Evolutionary conservation across 495 filamentous ascomycete species (phyloP).

Genomic region (Talaromyces borbonicus): DNA sequence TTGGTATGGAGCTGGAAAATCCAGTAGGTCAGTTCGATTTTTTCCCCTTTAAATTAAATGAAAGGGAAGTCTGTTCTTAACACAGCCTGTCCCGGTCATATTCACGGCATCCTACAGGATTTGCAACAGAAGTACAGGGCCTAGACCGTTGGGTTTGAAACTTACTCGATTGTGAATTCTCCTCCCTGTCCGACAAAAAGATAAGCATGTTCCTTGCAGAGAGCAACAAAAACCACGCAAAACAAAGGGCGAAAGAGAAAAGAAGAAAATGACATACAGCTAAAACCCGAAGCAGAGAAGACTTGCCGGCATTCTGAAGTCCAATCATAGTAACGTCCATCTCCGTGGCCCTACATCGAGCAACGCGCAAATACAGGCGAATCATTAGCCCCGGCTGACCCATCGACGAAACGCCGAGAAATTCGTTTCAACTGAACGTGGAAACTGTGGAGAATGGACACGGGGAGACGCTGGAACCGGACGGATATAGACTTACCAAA

Average conservation of each 20-base stretch:
- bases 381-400: slow-evolving; percentile 19
- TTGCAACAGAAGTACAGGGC: too few relatives aligned
- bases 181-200: slow-evolving; percentile 57
- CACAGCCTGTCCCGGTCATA: too few relatives aligned
- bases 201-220: neutral
- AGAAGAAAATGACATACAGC: slow-evolving; percentile 65
- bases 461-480: too few relatives aligned
- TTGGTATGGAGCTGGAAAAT: slow-evolving; percentile 77
- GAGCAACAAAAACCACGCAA: neutral
- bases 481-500: slow-evolving; percentile 65
- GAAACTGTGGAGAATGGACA: slow-evolving; percentile 2
- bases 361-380: slow-evolving; percentile 11
- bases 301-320: slow-evolving; percentile 96
- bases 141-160: slow-evolving; percentile 19
- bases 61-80: too few relatives aligned
- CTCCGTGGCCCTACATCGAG: slow-evolving; percentile 72
- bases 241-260: neutral
- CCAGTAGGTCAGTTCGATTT: slow-evolving; percentile 1
- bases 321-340: slow-evolving; percentile 99
- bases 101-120: too few relatives aligned
- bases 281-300: slow-evolving; percentile 83
- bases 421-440: neutral
- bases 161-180: slow-evolving; percentile 99
- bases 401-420: neutral
- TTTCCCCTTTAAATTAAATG: too few relatives aligned